Evolutionary conservation across 2,329 filamentous ascomycete species (phyloP).

Genomic region (Coniochaeta prunicola): DNA sequence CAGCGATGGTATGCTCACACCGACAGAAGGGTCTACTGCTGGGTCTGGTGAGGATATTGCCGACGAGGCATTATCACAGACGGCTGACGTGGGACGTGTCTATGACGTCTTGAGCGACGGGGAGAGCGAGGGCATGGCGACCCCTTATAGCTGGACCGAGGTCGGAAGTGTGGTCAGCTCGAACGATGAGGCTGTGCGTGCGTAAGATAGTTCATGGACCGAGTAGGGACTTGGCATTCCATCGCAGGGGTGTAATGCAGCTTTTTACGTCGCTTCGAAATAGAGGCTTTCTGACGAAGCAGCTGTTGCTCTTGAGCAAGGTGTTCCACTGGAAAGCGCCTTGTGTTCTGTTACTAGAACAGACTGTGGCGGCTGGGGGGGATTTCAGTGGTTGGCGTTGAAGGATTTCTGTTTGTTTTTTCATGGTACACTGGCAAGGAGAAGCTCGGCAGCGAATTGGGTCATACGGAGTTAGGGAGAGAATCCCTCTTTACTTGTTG

Average conservation of each 20-base stretch:
- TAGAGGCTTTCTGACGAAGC: too few relatives aligned
- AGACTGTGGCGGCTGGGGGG: neutral
- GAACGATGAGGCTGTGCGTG: neutral
- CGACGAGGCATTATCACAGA: conserved; percentile 31
- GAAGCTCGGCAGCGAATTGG: neutral
- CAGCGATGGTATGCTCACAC: conserved; percentile 48
- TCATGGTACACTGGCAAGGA: neutral
- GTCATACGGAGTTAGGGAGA: neutral
- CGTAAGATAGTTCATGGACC: neutral
- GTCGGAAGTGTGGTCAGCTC: conserved; percentile 53
- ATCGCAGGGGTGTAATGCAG: too few relatives aligned
- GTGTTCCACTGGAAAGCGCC: neutral
- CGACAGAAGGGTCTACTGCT: conserved; percentile 48
- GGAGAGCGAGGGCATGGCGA: conserved; percentile 43
- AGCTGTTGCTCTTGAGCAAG: neutral
- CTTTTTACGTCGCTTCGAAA: too few relatives aligned
- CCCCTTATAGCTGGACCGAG: conserved; percentile 58
- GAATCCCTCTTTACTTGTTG: neutral
- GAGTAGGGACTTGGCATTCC: neutral
- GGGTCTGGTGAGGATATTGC: conserved; percentile 43
- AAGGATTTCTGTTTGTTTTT: neutral
- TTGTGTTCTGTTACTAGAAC: neutral
- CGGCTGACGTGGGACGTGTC: conserved; percentile 28
- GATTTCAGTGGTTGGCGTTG: neutral
- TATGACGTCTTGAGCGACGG: conserved; percentile 54